Conservation (phyloP, 352 stramenopile species). For the Phytophthora multivora region DNA sequence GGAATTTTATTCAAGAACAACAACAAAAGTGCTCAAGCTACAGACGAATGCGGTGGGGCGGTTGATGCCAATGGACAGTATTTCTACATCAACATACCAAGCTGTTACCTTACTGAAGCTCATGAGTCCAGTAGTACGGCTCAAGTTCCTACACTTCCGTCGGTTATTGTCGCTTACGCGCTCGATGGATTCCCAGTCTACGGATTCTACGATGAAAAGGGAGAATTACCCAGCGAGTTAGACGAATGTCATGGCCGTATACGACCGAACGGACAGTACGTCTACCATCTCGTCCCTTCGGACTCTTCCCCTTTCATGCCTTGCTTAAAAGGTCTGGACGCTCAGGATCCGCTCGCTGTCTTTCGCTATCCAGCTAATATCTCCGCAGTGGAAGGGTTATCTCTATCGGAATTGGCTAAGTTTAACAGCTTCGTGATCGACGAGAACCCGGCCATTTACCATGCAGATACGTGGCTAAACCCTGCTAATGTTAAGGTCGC, state of each 20-base stretch:
- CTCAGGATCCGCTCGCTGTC: conserved; percentile 32
- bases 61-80: conserved; percentile 53
- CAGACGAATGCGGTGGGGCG: conserved; percentile 55
- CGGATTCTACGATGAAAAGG: conserved; percentile 52
- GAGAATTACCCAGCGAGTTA: conserved; percentile 41
- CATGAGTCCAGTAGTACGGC: conserved; percentile 5
- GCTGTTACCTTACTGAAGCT: conserved; percentile 41
- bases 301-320: conserved; percentile 44
- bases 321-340: conserved; percentile 59
- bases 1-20: conserved; percentile 56
- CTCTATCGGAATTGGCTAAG: conserved; percentile 43
- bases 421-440: conserved; percentile 67
- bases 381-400: conserved; percentile 53
- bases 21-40: conserved; percentile 9
- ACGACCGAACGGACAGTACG: conserved; percentile 50
- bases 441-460: conserved; percentile 34
- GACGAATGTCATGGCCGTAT: conserved; percentile 65
- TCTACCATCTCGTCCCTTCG: conserved; percentile 51
- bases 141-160: conserved; percentile 12
- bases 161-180: conserved; percentile 55
- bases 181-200: conserved; percentile 71
- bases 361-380: conserved; percentile 59
- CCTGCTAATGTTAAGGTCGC: conserved; percentile 46
- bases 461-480: conserved; percentile 58
- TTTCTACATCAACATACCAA: conserved; percentile 48